Conservation (phyloP, 805 yeast genomes). For the Hanseniaspora thailandica region DNA sequence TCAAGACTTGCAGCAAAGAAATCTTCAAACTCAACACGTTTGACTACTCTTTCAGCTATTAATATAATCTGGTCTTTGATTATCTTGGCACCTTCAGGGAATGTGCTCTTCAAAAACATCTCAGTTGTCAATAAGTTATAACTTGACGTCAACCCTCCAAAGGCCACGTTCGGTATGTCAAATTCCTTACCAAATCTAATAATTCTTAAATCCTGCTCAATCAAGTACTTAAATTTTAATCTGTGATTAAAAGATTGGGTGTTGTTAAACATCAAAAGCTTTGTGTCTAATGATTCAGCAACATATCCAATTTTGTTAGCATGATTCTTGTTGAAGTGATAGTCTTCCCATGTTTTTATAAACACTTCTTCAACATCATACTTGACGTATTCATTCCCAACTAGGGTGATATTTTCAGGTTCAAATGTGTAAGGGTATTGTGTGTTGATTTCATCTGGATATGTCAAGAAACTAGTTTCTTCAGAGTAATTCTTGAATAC, state of each 20-base stretch:
- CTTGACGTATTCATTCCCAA: constrained; percentile 14
- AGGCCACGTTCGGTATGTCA: constrained; percentile 89
- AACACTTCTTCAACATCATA: constrained; percentile 55
- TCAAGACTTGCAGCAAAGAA: background rate
- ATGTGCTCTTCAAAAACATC: constrained; percentile 2
- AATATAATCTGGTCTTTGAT: constrained; percentile 46
- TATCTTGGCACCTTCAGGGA: constrained; percentile 32
- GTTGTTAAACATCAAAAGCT: constrained; percentile 58
- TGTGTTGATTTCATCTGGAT: background rate
- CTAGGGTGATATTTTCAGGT: background rate
- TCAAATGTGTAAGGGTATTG: background rate
- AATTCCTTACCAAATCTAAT: constrained; percentile 60
- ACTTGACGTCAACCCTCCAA: constrained; percentile 85
- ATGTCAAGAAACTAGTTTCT: background rate
- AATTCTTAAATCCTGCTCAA: constrained; percentile 54
- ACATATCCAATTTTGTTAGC: constrained; percentile 30
- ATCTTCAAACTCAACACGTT: background rate
- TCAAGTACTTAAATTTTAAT: constrained; percentile 48
- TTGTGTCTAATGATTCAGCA: constrained; percentile 69
- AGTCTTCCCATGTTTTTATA: constrained; percentile 65
- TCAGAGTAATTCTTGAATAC: background rate
- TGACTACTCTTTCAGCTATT: background rate
- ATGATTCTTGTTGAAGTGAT: constrained; percentile 42
- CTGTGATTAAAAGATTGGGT: constrained; percentile 16
- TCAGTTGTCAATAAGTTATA: constrained; percentile 51